phyloP scores from a whole-genome alignment of 345 rosid genomes.

The Acer yangbiense region DNA sequence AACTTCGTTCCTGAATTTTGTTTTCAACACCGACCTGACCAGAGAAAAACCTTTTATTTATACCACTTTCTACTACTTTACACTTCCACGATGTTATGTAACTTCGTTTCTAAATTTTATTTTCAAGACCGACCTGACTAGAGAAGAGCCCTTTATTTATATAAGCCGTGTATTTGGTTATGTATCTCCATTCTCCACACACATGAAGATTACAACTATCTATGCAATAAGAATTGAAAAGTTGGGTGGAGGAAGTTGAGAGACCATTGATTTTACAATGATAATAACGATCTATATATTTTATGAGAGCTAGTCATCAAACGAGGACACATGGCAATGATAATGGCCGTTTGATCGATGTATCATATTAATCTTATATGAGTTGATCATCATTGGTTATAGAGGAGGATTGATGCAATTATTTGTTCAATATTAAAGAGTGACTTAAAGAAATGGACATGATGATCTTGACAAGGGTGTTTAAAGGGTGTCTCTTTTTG shows the following conservation, averaged over 20 bases:
- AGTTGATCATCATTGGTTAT: not conserved
- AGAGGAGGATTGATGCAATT: constrained; percentile 3
- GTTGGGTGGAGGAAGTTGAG: constrained; percentile 30
- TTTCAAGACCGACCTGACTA: no score
- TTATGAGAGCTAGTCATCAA: no score
- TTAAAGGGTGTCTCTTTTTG: constrained; percentile 29
- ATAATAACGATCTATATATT: not conserved
- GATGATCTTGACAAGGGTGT: constrained; percentile 17
- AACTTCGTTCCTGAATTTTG: no score
- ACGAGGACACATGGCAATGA: not conserved
- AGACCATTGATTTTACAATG: constrained; percentile 13
- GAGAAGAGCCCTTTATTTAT: no score
- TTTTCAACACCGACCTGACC: not conserved
- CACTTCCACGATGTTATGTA: not conserved
- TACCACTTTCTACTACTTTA: constrained; percentile 21
- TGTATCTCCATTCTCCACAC: no score
- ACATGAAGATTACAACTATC: no score
- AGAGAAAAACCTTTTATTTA: no score
- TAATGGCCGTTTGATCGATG: constrained; percentile 14
- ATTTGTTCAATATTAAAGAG: constrained; percentile 17
- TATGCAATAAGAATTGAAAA: not conserved
- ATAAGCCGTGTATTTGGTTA: no score
- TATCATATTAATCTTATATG: not conserved
- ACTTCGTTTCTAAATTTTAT: no score
- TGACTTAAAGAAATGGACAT: constrained; percentile 16